Base-by-base conservation (phyloP, 345 rosid species). In the Combretum micranthum region DNA sequence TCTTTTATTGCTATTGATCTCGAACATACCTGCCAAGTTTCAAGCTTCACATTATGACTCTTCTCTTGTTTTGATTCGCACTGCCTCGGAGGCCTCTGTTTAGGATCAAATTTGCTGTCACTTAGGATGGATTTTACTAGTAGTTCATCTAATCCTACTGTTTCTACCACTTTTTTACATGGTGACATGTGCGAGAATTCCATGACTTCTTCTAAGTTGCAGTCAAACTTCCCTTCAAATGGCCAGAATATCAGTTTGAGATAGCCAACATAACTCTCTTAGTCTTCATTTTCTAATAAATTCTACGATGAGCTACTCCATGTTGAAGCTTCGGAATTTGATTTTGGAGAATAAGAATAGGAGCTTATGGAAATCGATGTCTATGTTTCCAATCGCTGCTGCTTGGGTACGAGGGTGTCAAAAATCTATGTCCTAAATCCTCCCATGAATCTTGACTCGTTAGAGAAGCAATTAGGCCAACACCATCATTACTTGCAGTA, bases 181-280 rank as follows among this genome's bases (percentile, higher is more conserved):
- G 55, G 67, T 0, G 60, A 55, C 67, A 55, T 63, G 44, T 11
- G 47, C 13, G 47, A 52, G 44, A 22, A 63, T 47, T 21, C 43
- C 32, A 13, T 21, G 8, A 53, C 55, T 63, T 63, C 54, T 18
- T 63, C 60, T 3, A 53, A 39, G 13, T 55, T 23, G 20, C 53
- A 39, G 16, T 55, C 47, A 13, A 63, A 63, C 42, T 55, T 63
- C 47, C 12, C 44, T 21, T 55, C 42, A 12, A 55, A 63, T 0
- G 66, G 66, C 66, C 66, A 63, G 54, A 63, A 63, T n/a, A 63
- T 32, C 15, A 60, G 60, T 18, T 63, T 60, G 16, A 14, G 37
- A 39, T 52, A 14, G 22, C 14, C 56, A 61, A 15, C 23, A 15
- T 13, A 43, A 15, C 11, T 43, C 26, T 56, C 25, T 32, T 13